Evolutionary conservation across 1,284 basidiomycete genomes (phyloP).

Genomic region (Apiotrichum montevideense): DNA sequence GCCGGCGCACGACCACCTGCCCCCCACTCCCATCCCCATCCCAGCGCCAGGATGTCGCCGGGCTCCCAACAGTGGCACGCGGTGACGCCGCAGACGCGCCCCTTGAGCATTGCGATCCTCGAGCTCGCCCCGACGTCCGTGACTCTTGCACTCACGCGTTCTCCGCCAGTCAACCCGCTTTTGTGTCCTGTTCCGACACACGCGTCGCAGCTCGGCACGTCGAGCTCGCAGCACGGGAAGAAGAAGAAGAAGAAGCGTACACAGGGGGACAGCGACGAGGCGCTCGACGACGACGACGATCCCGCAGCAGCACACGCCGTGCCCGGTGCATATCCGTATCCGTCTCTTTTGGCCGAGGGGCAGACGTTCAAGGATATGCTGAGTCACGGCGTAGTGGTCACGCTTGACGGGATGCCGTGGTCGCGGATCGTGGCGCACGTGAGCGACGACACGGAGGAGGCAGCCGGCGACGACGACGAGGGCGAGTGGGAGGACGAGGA

Average conservation of each 20-base stretch:
- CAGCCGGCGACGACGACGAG: conserved; percentile 7
- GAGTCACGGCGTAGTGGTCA: conserved; percentile 44
- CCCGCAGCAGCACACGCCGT: neutral
- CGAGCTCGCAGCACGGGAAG: neutral
- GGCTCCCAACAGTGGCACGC: conserved; percentile 35
- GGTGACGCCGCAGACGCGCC: conserved; percentile 42
- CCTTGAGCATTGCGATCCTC: conserved; percentile 44
- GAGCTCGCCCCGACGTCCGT: conserved; percentile 46
- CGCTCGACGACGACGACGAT: conserved; percentile 30
- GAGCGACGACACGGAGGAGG: conserved; percentile 34
- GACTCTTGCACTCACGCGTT: conserved; percentile 43
- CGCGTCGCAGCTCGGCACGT: neutral
- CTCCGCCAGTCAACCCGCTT: conserved; percentile 8
- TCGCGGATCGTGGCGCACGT: conserved; percentile 46
- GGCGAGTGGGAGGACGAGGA: conserved; percentile 19
- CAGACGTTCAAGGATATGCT: conserved; percentile 45
- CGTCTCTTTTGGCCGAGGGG: conserved; percentile 8
- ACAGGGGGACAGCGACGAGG: conserved; percentile 30
- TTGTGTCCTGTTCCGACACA: too few relatives aligned
- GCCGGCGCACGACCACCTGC: too few relatives aligned
- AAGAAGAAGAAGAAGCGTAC: conserved; percentile 18
- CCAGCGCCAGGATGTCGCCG: too few relatives aligned
- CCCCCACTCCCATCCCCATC: too few relatives aligned
- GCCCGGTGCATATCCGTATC: conserved; percentile 11
- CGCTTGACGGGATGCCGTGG: conserved; percentile 45